Base-by-base conservation (phyloP, 805 yeast genomes). In the Starmerella apicola region DNA sequence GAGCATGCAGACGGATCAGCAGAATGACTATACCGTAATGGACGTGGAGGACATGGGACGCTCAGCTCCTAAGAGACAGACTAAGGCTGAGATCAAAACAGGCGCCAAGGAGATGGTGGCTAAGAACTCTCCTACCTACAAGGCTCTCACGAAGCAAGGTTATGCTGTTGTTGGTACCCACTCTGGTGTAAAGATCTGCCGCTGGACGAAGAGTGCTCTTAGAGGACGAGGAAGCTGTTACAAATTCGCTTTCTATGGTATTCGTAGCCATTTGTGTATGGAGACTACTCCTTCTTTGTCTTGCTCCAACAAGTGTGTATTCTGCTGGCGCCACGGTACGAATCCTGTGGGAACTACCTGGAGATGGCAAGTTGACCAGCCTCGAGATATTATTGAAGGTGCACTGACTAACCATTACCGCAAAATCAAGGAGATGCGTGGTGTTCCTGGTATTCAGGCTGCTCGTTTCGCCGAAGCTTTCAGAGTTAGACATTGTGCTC, bases 261-360 rank as follows among this genome's bases (percentile, higher is more conserved):
- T 85, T 51, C 74, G 71, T 45, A 80, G 93, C 2, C 95, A 88
- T 62, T 64, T 88, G 41, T 85, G 96, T 62, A 85, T 85, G 96
- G 96, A 85, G 57, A 75, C 95, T 2, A 85, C 96, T 0, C 96
- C 96, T 1, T 79, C 94, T 1, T 66, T 85, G 43, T 88, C 95
- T 6, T 85, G 96, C 60, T 83, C 95, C 4, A 85, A 85, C 57
- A 85, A 85, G 58, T 85, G 96, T 69, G 95, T 86, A 4, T 85
- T 85, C 56, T 85, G 96, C 63, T 85, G 96, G 96, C 72, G 96
- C 58, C 96, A 85, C 60, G 96, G 96, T 36, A 85, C 95, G 2
- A 86, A 85, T 55, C 96, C 96, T 0, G 95, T 86, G 2, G 95
- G 95, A 15, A 85, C 94, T 22, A 78, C 79, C 44, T 85, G 96